These are phyloP conservation scores for Grosmannia serpens DNA, from an alignment of 2,329 filamentous ascomycete genomes.

Conservation along the genomic window DNA sequence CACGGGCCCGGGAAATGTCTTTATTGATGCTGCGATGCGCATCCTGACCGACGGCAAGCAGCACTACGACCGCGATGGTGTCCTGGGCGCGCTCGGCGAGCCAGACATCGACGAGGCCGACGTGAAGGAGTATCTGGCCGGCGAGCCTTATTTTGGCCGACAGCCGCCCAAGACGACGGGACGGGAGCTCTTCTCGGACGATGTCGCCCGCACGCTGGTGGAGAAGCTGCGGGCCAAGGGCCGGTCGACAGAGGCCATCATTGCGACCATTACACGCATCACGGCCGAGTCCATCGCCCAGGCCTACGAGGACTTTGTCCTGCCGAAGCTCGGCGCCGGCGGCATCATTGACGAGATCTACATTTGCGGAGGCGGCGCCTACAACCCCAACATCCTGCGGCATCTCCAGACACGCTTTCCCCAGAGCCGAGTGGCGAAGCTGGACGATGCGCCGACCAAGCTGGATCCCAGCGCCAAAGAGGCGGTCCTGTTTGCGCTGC, in stretches of 20 bases:
- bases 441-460: background rate
- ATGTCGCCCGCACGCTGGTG: background rate
- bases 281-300: constrained; percentile 1
- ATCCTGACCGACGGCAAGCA: background rate
- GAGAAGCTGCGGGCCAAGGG: background rate
- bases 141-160: background rate
- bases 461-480: background rate
- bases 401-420: background rate
- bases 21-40: constrained; percentile 1
- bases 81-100: background rate
- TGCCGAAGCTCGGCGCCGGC: background rate
- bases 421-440: background rate
- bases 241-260: background rate
- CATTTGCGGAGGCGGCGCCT: constrained; percentile 1
- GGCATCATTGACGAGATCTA: background rate
- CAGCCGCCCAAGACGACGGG: background rate
- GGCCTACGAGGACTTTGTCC: background rate
- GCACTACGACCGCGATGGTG: constrained; percentile 1
- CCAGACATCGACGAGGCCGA: background rate
- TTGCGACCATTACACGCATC: constrained; percentile 1
- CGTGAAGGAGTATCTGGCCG: background rate
- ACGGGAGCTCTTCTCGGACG: constrained; percentile 1
- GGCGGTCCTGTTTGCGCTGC: constrained; percentile 1
- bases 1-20: background rate
- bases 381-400: constrained; percentile 1